Conservation (phyloP, 225 moss, liverwort and hornwort genomes). For the Pseudisothecium myosuroides region DNA sequence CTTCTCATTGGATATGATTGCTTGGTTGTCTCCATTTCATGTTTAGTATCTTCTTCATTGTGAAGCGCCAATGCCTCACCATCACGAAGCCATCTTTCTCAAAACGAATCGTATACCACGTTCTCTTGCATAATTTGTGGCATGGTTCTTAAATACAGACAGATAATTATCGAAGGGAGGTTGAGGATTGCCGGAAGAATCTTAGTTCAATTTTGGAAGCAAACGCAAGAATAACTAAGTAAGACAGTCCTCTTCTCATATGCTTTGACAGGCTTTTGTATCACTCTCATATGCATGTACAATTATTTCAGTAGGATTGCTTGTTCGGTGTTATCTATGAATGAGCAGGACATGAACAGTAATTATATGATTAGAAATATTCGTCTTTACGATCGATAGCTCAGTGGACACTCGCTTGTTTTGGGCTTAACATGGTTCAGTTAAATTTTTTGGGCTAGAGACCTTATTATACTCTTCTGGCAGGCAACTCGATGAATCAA, state of each 20-base stretch:
- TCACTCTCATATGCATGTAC: background rate
- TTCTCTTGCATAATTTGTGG: background rate
- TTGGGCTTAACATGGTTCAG: background rate
- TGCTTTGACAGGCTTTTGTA: background rate
- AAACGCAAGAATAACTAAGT: constrained; percentile 65
- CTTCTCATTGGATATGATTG: background rate
- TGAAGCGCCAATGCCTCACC: background rate
- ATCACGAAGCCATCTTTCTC: background rate
- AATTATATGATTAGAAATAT: background rate
- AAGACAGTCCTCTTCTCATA: background rate
- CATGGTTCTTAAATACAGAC: constrained; percentile 24
- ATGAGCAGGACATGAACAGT: background rate
- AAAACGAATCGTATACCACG: background rate
- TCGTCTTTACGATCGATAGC: background rate
- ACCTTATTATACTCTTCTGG: background rate
- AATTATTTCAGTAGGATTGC: background rate
- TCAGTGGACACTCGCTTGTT: background rate
- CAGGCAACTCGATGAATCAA: constrained; percentile 84
- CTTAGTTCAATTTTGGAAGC: constrained; percentile 61
- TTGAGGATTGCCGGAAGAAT: constrained; percentile 81
- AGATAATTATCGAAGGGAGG: constrained; percentile 71
- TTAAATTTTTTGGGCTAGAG: background rate
- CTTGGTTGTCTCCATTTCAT: background rate
- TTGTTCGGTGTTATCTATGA: background rate
- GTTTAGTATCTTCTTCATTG: background rate